These are phyloP conservation scores for Zygoascus meyerae DNA, from an alignment of 1,139 yeast genomes.

Conservation along the genomic window DNA sequence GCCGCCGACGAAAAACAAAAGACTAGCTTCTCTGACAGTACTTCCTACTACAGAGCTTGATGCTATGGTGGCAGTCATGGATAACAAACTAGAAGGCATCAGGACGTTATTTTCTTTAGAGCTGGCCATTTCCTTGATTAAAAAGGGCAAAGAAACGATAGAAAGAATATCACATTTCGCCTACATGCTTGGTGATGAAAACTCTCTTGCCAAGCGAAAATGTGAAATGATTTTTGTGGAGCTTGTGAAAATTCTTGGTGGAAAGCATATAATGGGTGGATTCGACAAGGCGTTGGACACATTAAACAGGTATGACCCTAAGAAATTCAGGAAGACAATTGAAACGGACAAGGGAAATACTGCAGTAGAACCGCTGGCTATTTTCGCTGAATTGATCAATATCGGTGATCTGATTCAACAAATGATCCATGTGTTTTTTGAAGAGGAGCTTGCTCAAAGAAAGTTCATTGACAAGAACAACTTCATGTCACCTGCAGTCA, in stretches of 20 bases:
- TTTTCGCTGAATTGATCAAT: constrained; percentile 84
- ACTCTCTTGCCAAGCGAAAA: constrained; percentile 31
- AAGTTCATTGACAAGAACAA: constrained; percentile 67
- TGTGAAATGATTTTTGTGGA: constrained; percentile 60
- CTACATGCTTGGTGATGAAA: constrained; percentile 25
- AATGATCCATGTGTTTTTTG: constrained; percentile 86
- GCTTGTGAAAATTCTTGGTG: constrained; percentile 59
- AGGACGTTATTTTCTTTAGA: constrained; percentile 40
- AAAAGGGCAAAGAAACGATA: constrained; percentile 35
- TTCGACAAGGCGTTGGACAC: constrained; percentile 73
- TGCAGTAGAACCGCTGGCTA: constrained; percentile 71
- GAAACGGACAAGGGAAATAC: constrained; percentile 20
- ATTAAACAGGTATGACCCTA: constrained; percentile 66
- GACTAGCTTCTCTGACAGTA: constrained; percentile 12
- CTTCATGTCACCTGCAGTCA: constrained; percentile 72
- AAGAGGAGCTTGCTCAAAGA: constrained; percentile 67
- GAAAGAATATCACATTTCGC: constrained; percentile 35
- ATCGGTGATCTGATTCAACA: constrained; percentile 90
- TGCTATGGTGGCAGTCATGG: constrained; percentile 42
- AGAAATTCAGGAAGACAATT: constrained; percentile 37
- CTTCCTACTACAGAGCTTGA: constrained; percentile 41
- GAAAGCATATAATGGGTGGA: constrained; percentile 70
- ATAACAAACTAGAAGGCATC: constrained; percentile 37
- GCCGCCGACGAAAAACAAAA: constrained; percentile 7
- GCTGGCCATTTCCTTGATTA: constrained; percentile 37